Percentiles rank a stretch among this genome's conserved stretches.
These are phyloP conservation scores for Penicillium tannophilum DNA, from an alignment of 495 filamentous ascomycete species.

Conservation along the genomic window DNA sequence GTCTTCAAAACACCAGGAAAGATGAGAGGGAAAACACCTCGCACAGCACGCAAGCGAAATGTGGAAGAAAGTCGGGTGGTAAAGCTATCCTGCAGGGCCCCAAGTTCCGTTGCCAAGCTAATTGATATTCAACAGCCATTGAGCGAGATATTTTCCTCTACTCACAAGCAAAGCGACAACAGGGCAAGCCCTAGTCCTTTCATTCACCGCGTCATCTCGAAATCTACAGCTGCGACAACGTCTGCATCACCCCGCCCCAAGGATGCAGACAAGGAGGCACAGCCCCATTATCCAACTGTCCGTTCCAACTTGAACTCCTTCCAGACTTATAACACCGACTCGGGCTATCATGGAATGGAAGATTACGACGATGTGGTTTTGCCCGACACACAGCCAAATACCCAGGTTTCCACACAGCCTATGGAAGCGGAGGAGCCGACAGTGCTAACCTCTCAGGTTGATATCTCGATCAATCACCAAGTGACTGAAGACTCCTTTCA, in stretches of 20 bases:
- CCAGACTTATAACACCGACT: conserved; percentile 59
- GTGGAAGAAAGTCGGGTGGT: conserved; percentile 69
- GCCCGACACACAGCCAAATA: conserved; percentile 36
- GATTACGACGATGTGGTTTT: conserved; percentile 46
- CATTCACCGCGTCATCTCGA: conserved; percentile 39
- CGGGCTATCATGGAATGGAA: conserved; percentile 81
- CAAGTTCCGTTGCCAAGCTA: conserved; percentile 15
- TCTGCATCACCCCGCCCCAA: conserved; percentile 28
- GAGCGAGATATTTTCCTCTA: conserved; percentile 75
- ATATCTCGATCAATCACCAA: conserved; percentile 46
- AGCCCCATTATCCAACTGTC: conserved; percentile 39
- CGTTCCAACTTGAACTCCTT: conserved; percentile 44
- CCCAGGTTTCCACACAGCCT: conserved; percentile 39
- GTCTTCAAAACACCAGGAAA: conserved; percentile 97
- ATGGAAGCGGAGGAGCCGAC: conserved; percentile 40
- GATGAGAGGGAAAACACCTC: conserved; percentile 88
- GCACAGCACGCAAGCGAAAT: conserved; percentile 73
- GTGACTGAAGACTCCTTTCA: conserved; percentile 65
- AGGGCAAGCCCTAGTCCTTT: conserved; percentile 37
- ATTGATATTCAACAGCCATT: conserved; percentile 62
- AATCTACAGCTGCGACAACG: conserved; percentile 23
- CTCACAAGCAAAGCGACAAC: conserved; percentile 46
- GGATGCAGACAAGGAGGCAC: conserved; percentile 19
- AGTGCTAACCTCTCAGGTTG: conserved; percentile 26
- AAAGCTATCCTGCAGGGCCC: conserved; percentile 8